Percentiles rank a stretch among this genome's conserved stretches.
Evolutionary conservation across 352 stramenopile genomes (phyloP).

Genomic region (Phytophthora megakarya): DNA sequence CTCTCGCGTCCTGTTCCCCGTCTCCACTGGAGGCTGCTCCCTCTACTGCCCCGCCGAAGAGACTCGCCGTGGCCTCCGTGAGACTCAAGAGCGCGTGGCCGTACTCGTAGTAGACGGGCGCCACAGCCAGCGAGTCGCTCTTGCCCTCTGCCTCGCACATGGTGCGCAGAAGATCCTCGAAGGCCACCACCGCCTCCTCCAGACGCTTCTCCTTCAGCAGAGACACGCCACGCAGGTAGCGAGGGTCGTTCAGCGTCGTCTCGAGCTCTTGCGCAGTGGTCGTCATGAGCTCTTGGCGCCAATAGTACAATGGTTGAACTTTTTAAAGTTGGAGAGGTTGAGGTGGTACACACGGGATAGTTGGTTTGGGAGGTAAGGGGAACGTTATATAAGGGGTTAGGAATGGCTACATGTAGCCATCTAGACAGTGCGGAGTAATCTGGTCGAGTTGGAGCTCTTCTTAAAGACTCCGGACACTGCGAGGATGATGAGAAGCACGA

Average conservation of each 20-base stretch:
- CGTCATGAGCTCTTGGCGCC: constrained; percentile 7
- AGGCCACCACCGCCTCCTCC: constrained; percentile 78
- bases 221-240: constrained; percentile 68
- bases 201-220: constrained; percentile 83
- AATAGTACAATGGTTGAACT: constrained; percentile 12
- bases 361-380: neutral
- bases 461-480: constrained; percentile 79
- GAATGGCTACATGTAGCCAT: constrained; percentile 24
- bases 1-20: constrained; percentile 59
- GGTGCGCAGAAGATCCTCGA: constrained; percentile 78
- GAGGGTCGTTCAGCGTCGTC: constrained; percentile 71
- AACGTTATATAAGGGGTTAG: constrained; percentile 13
- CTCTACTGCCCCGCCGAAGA: constrained; percentile 56
- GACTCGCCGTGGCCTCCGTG: constrained; percentile 63
- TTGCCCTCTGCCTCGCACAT: constrained; percentile 83
- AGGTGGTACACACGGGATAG: neutral
- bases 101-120: constrained; percentile 86
- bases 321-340: neutral
- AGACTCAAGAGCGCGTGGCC: constrained; percentile 80
- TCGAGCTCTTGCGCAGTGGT: constrained; percentile 39
- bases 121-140: constrained; percentile 62
- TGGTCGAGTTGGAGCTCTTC: constrained; percentile 45
- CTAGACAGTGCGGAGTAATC: constrained; percentile 25
- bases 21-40: constrained; percentile 28
- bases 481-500: constrained; percentile 81